Base-by-base conservation (phyloP, 768 basidiomycete genomes). In the Lentinula aciculospora region DNA sequence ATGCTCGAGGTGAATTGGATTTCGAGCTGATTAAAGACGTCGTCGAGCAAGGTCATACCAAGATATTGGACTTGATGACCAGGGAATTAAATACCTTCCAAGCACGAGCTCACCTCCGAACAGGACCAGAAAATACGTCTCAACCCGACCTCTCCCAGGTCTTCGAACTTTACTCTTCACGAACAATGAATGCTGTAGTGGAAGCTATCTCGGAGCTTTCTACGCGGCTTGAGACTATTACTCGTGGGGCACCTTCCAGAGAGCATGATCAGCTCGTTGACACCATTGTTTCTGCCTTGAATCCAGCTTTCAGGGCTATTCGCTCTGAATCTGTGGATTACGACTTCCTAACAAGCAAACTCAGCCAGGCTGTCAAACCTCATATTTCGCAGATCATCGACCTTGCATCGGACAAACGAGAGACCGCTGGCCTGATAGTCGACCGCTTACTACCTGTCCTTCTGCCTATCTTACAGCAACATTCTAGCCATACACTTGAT, bases 311-410 rank as follows among this genome's bases (percentile, higher is more conserved):
- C n/a, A 69, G 74, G 3, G 76, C 84, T 1, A 66, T 87, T 21
- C 85, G 81, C 27, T 74, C 80, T 27, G 89, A 89, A 54, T 75
- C 83, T 12, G 76, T 94, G 48, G 90, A 94, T 66, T 90, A 93
- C 64, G 88, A 92, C 34, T 76, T 79, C 62, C 73, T 94, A 58
- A 94, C 92, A 2, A 76, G 74, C 45, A 83, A 83, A 63, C 81
- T 94, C 15, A 80, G 87, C 23, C 88, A 94, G 68, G 88, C 92
- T 0, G 92, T 94, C 65, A 92, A 93, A 64, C 92, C 92, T 6
- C 88, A 92, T 62, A 92, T 94, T 25, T 83, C 89, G 1, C 90
- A 94, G 63, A 83, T 94, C 59, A 94, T 94, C 60, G 92, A 94
- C 66, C 80, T 94, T 49, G 86, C 92, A 27, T 91, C 89, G 0